phyloP scores from a whole-genome alignment of 306 rosid genomes.

The Castanea sativa region DNA sequence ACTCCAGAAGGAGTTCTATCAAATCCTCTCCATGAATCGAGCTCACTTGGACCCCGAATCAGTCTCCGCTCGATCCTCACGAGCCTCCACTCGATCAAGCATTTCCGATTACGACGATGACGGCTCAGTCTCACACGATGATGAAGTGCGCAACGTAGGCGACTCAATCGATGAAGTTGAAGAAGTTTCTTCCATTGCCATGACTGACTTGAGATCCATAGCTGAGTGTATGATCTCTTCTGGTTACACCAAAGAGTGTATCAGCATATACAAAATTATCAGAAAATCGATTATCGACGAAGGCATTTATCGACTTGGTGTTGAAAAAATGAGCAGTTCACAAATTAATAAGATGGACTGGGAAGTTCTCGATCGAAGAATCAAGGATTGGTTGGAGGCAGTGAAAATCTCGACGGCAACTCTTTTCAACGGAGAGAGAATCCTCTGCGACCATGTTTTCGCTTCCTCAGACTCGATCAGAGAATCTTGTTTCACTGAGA shows the following conservation, averaged over 20 bases:
- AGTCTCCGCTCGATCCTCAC: slow-evolving; percentile 48
- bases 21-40: slow-evolving; percentile 63
- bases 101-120: slow-evolving; percentile 49
- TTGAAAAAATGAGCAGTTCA: slow-evolving; percentile 49
- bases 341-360: slow-evolving; percentile 51
- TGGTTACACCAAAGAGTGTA: slow-evolving; percentile 75
- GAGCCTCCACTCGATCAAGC: slow-evolving; percentile 49
- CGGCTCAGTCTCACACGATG: slow-evolving; percentile 15
- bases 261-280: slow-evolving; percentile 45
- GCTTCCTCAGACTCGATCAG: slow-evolving; percentile 43
- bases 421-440: slow-evolving; percentile 67
- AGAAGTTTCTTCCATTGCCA: slow-evolving; percentile 39
- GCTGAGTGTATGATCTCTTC: slow-evolving; percentile 79
- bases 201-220: slow-evolving; percentile 53
- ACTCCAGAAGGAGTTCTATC: slow-evolving; percentile 68
- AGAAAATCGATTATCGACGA: slow-evolving; percentile 74
- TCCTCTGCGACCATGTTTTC: slow-evolving; percentile 70
- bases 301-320: slow-evolving; percentile 52
- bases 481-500: slow-evolving; percentile 63
- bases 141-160: slow-evolving; percentile 31
- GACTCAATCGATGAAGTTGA: slow-evolving; percentile 61
- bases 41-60: slow-evolving; percentile 56
- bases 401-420: slow-evolving; percentile 41
- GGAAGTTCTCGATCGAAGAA: slow-evolving; percentile 48
- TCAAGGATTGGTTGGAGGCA: slow-evolving; percentile 65